Evolutionary conservation across 495 filamentous ascomycete species (phyloP).

Genomic region (Acidomyces sp.): DNA sequence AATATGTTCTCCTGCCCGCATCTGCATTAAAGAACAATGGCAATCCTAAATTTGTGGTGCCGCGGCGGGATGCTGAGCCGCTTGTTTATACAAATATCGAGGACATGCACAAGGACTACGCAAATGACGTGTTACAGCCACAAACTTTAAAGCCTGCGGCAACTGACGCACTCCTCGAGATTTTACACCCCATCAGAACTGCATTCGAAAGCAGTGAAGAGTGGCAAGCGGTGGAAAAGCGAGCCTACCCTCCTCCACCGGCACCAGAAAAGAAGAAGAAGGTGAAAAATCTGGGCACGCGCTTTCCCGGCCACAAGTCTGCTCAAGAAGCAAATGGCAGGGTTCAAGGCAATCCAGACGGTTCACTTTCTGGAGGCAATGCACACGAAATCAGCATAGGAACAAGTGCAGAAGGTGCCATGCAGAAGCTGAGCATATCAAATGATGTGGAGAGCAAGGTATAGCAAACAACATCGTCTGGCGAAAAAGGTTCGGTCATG

Average conservation of each 20-base stretch:
- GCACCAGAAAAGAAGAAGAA: slow-evolving; percentile 52
- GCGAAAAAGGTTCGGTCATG: not conserved
- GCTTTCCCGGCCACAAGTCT: slow-evolving; percentile 40
- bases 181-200: slow-evolving; percentile 62
- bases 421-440: slow-evolving; percentile 26
- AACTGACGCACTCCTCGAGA: slow-evolving; percentile 48
- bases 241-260: slow-evolving; percentile 67
- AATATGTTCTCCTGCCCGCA: slow-evolving; percentile 71
- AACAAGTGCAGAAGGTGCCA: slow-evolving; percentile 27
- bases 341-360: slow-evolving; percentile 26
- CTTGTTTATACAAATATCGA: slow-evolving; percentile 61
- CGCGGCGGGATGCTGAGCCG: slow-evolving; percentile 50
- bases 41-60: slow-evolving; percentile 44
- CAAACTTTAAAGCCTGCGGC: slow-evolving; percentile 74
- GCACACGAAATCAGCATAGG: slow-evolving; percentile 29
- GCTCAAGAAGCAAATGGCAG: slow-evolving; percentile 17
- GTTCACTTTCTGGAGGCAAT: slow-evolving; percentile 28
- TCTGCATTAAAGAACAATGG: slow-evolving; percentile 40
- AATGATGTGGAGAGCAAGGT: slow-evolving; percentile 1
- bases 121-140: slow-evolving; percentile 68
- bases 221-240: slow-evolving; percentile 67
- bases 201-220: slow-evolving; percentile 56
- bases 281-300: slow-evolving; percentile 65
- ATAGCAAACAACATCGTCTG: slow-evolving; percentile 5
- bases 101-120: slow-evolving; percentile 65